phyloP scores from a whole-genome alignment of 805 yeast genomes.

The Hanseniaspora lindneri region DNA sequence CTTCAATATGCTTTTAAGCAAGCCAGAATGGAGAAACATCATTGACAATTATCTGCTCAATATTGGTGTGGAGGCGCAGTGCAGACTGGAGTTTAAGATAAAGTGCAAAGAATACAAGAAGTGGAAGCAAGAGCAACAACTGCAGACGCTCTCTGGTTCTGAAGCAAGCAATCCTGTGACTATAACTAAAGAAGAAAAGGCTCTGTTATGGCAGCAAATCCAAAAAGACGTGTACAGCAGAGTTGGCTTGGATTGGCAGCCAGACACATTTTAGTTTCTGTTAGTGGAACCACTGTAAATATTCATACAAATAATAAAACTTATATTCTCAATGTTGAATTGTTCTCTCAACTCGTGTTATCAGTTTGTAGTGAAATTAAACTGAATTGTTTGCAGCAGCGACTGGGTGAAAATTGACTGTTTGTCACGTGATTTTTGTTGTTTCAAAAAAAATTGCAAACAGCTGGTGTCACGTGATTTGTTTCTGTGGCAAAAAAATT shows the following conservation, averaged over 20 bases:
- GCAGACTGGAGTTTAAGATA: conserved; percentile 50
- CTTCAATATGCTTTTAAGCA: conserved; percentile 31
- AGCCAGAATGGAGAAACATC: conserved; percentile 61
- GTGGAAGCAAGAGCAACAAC: conserved; percentile 31
- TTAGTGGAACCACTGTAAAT: background rate
- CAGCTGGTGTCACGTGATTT: background rate
- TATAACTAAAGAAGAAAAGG: conserved; percentile 46
- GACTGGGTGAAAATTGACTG: no score
- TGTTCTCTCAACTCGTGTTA: no score
- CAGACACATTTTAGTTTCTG: conserved; percentile 26
- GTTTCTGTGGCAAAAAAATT: no score
- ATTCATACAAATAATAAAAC: background rate
- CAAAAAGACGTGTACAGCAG: conserved; percentile 48
- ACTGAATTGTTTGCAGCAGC: no score
- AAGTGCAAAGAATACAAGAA: conserved; percentile 38
- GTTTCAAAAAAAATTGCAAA: background rate
- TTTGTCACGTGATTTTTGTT: no score
- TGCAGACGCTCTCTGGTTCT: conserved; percentile 20
- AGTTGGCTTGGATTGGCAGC: conserved; percentile 50
- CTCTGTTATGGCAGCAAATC: conserved; percentile 50
- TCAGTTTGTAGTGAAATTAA: no score
- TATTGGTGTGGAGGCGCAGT: conserved; percentile 59
- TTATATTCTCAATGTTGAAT: no score
- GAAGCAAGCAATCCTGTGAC: conserved; percentile 19
- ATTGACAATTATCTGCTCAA: conserved; percentile 57